A percentile compares a stretch with the other conserved stretches of the same genome.
phyloP scores from a whole-genome alignment of 225 moss, liverwort and hornwort species.

The Thuidium tamariscinum region DNA sequence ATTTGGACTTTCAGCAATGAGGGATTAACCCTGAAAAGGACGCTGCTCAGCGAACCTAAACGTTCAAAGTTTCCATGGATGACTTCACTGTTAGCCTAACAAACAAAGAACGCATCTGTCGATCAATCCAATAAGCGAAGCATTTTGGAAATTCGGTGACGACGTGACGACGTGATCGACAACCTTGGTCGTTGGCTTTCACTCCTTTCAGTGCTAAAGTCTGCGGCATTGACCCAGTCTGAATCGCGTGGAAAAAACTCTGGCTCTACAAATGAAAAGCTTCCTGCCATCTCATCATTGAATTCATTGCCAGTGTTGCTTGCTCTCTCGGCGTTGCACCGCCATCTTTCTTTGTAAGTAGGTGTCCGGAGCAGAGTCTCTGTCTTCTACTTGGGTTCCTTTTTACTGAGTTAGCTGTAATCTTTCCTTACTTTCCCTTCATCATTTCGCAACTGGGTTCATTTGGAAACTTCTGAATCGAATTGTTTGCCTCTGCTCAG shows the following conservation, averaged over 20 bases:
- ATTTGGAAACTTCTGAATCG: neutral
- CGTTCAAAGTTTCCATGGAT: neutral
- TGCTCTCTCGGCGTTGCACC: neutral
- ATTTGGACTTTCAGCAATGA: too few species aligned
- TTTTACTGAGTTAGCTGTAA: neutral
- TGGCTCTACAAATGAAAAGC: neutral
- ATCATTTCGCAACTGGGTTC: too few species aligned
- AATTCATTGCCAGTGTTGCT: too few species aligned
- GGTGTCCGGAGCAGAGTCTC: neutral
- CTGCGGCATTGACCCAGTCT: neutral
- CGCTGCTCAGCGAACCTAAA: neutral
- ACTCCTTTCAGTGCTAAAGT: too few species aligned
- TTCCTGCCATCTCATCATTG: neutral
- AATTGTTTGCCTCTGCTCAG: neutral
- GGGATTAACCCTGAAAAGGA: rapidly evolving
- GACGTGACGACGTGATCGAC: neutral
- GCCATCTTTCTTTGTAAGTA: neutral
- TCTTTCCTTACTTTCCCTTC: neutral
- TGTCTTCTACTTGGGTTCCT: neutral
- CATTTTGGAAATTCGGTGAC: neutral
- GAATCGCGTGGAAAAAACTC: neutral
- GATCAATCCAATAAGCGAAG: neutral
- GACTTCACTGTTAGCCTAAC: neutral
- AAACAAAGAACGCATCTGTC: too few species aligned
- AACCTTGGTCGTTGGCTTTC: neutral